These are phyloP conservation scores for Fusarium continuum DNA, from an alignment of 2,329 filamentous ascomycete genomes.

Conservation along the genomic window DNA sequence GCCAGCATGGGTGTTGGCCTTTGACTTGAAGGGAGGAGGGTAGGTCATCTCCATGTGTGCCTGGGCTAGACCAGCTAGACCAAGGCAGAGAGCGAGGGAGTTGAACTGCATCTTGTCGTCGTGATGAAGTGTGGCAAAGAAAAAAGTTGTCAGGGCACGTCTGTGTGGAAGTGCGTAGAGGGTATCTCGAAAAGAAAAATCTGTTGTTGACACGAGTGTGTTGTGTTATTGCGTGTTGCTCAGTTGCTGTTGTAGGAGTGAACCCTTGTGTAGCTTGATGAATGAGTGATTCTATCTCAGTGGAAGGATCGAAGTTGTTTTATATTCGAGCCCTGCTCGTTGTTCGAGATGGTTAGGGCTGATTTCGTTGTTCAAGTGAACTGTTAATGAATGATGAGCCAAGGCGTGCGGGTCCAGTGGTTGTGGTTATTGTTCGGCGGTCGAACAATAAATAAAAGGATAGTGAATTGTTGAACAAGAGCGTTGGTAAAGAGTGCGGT, in stretches of 20 bases:
- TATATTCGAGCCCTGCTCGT: slow-evolving; percentile 25
- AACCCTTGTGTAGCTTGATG: slow-evolving; percentile 3
- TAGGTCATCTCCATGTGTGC: slow-evolving; percentile 67
- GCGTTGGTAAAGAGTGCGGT: slow-evolving; percentile 26
- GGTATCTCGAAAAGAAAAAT: slow-evolving; percentile 24
- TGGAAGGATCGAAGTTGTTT: slow-evolving; percentile 25
- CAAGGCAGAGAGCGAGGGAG: slow-evolving; percentile 53
- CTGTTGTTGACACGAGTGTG: slow-evolving; percentile 5
- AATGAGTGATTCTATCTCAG: slow-evolving; percentile 18
- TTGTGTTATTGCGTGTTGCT: slow-evolving; percentile 15
- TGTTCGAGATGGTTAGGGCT: slow-evolving; percentile 3
- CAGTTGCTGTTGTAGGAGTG: slow-evolving; percentile 11
- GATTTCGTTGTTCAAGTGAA: slow-evolving; percentile 34
- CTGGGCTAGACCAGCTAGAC: slow-evolving; percentile 54
- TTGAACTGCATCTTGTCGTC: slow-evolving; percentile 52
- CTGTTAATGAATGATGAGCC: slow-evolving; percentile 27
- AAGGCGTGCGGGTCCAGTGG: slow-evolving; percentile 20
- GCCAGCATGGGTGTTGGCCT: slow-evolving; percentile 58
- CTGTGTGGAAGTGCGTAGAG: slow-evolving; percentile 14
- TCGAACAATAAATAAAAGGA: slow-evolving; percentile 32
- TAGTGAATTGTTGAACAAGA: slow-evolving; percentile 30
- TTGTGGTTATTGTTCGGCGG: slow-evolving; percentile 20
- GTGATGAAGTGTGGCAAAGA: not conserved
- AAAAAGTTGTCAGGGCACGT: slow-evolving; percentile 18
- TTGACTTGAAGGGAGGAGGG: slow-evolving; percentile 63